Evolutionary conservation across 305 asterid species (phyloP), one percentile per base, ranked within the genome.

Genomic region (Fraxinus floribunda): DNA sequence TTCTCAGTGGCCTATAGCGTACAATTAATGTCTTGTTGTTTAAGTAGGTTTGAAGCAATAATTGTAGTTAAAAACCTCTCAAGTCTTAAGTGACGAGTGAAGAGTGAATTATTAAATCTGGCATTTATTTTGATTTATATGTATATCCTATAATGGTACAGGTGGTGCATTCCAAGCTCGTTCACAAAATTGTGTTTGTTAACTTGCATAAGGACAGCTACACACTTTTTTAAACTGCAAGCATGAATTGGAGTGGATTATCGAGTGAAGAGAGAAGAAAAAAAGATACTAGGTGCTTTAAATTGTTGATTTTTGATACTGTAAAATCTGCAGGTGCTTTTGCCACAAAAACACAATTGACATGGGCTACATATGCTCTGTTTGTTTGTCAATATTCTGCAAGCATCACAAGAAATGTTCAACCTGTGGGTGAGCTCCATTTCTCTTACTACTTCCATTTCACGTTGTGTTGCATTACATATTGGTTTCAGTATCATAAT

Each of bases 261-360:
- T 62, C 34, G 32, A 62, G 71, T 22, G 32, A 62, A 62, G 71
- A 62, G 32, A 22, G 7, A 18, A 18, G 10, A 15, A 49, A 18
- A 18, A 60, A 60, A 18, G 70, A 60, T 20, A 18, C n/a, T 64
- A 3, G 34, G 74, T 10, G 7, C 32, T 68, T 68, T 13, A 68
- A 68, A 68, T 29, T 70, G 39, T 70, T 30, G 38, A 30, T 70
- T 24, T 26, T 68, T 68, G 5, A 29, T 26, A 11, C 41, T 30
- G 22, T 29, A 70, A 70, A 82, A 82, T 79, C 36, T 87, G 84
- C 91, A 95, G 98, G 90, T 95, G 99, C 83, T 95, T 95, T 88
- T 95, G 97, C 94, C 99, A 94, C 95, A 93, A 95, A 83, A 92
- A 84, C 82, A 94, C 97, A 55, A 94, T 93, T 10, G 98, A 94